Base-by-base conservation (phyloP, 805 yeast species). In the Candida nanaspora region DNA sequence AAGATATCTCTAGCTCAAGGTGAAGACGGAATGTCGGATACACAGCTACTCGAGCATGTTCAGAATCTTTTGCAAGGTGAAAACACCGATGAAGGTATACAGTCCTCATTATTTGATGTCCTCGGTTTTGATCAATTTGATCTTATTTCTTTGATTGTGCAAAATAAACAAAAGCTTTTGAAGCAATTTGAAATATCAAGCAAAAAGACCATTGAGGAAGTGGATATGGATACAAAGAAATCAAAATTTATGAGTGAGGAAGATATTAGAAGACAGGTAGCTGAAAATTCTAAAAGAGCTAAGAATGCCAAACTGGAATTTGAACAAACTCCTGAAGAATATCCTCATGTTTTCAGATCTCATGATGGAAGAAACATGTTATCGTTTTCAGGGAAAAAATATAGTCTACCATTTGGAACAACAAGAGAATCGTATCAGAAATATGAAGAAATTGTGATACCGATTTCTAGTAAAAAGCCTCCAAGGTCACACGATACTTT, bases 81-180 rank as follows among this genome's bases (percentile, higher is more conserved):
- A 16, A 48, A 62, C 7, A 62, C 69, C 9, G 82, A 78, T 33
- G 83, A 76, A 28, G 78, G 74, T 30, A 52, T 85, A 11, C 96
- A 89, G 53, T 78, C 85, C 6, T 64, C 76, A 6, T 62, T 93
- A 33, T 78, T 86, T 44, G 96, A 88, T 56, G 68, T 86, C 7
- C 59, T 93, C 1, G 98, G 98, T 0, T 83, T 79, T 50, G 96
- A 87, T 21, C 84, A 86, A 54, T 72, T 93, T 45, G 96, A 87
- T 40, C 61, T 89, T 38, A 84, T 89, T 9, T 71, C 87, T 1
- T 72, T 69, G 35, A 61, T 87, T 11, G 57, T 86, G 4, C 72
- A 72, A 39, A 61, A 74, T 38, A 73, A 69, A 49, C 51, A 51
- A 0, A 53, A 51, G 14, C 46, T 65, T 3, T n/a, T 63, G 5